Base-by-base conservation (phyloP, 768 basidiomycete species). In the Rhodotorula babjevae region DNA sequence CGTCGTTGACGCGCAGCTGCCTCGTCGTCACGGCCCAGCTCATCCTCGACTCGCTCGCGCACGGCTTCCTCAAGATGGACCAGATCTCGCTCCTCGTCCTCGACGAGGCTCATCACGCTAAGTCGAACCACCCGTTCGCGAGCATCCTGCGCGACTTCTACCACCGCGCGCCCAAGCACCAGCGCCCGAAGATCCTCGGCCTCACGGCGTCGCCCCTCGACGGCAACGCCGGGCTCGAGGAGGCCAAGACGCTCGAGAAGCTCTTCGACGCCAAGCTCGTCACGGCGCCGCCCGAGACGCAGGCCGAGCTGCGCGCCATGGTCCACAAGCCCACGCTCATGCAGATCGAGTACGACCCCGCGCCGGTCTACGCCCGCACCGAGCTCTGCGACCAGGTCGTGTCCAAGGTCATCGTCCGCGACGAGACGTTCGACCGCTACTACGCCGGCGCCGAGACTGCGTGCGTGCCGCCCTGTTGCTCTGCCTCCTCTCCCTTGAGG, bases 131-230 rank as follows among this genome's bases (percentile, higher is more conserved):
- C 68, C 68, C 63, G 6, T 69, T 64, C 63, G 63, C 68, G 14
- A 18, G 49, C 18, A 69, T 69, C 58, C 57, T 69, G 23, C 68
- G 68, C 49, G 68, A 69, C 59, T 69, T 69, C 59, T 69, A 65
- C 63, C 61, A 47, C 33, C 68, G 68, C 19, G 42, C 42, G 18
- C 58, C 63, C 14, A 23, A 12, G 14, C 31, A 53, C n/a, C 4
- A 69, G 27, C 63, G 63, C 9, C 68, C 63, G 2, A 49, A 58
- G 18, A 65, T 69, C 42, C 59, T 69, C 31, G 68, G 68, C 16
- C 59, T 69, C 42, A 69, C 68, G 12, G 68, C 68, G 1, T 53
- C 49, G 27, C 68, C 68, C 10, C 49, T 69, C 52, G 53, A 69
- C 56, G 52, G 62, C 40, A 69, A 46, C 59, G 58, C 42, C 4